Percentiles rank a stretch among this genome's conserved stretches.
phyloP scores from a whole-genome alignment of 2,329 filamentous ascomycete species.

The Sarocladium strictum region DNA sequence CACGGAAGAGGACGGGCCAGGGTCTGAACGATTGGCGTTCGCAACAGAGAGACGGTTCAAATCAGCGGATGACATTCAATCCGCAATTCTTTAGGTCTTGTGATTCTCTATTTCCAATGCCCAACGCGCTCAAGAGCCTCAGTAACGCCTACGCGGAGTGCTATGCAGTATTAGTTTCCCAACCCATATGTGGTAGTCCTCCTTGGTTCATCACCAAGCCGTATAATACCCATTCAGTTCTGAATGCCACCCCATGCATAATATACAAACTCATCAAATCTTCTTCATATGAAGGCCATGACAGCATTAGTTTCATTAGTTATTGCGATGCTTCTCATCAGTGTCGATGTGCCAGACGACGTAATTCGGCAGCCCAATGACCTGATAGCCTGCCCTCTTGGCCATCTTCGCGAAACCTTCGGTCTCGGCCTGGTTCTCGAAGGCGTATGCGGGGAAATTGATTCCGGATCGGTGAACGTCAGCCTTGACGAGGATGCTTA shows the following conservation, averaged over 20 bases:
- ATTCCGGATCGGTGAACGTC: conserved; percentile 96
- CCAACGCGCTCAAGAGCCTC: too few species aligned
- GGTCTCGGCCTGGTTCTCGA: conserved; percentile 98
- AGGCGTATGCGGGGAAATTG: conserved; percentile 94
- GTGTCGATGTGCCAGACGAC: conserved; percentile 99
- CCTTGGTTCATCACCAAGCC: too few species aligned
- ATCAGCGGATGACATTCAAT: too few species aligned
- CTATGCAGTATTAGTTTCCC: background rate
- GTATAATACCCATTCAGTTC: too few species aligned
- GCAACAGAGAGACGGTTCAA: too few species aligned
- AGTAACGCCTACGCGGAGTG: background rate
- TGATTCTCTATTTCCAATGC: too few species aligned
- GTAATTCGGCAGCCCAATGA: conserved; percentile 91
- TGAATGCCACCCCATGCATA: background rate
- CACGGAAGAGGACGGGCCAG: too few species aligned
- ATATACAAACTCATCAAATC: background rate
- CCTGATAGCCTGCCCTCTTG: conserved; percentile 87
- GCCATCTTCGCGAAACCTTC: conserved; percentile 99
- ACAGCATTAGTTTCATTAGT: background rate
- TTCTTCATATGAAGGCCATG: background rate
- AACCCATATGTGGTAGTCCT: too few species aligned
- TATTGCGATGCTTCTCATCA: conserved; percentile 83
- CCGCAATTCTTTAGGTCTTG: too few species aligned
- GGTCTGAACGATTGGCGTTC: too few species aligned
- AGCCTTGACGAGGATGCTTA: conserved; percentile 96